These are phyloP conservation scores for Stereocaulon alpinum DNA, from an alignment of 495 filamentous ascomycete genomes.

Conservation along the genomic window DNA sequence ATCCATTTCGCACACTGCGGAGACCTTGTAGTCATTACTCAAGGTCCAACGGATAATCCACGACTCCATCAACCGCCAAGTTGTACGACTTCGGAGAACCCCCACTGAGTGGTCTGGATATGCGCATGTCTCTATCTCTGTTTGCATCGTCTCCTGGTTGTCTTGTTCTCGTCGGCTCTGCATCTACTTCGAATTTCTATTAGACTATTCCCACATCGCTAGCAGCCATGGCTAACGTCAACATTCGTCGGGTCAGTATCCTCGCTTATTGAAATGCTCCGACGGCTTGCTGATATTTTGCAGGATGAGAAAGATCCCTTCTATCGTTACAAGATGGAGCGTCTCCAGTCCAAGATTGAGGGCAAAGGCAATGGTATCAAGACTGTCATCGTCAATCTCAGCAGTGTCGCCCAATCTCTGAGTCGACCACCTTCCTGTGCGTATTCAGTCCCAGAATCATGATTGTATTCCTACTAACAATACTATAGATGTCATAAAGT, in stretches of 20 bases:
- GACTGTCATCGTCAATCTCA: conserved; percentile 91
- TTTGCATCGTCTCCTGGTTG: conserved; percentile 17
- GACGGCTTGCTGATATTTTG: conserved; percentile 13
- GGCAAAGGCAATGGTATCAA: conserved; percentile 98
- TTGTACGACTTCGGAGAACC: conserved; percentile 33
- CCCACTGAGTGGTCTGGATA: conserved; percentile 20
- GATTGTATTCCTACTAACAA: conserved; percentile 7
- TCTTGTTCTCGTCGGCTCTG: conserved; percentile 8
- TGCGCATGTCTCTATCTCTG: conserved; percentile 43
- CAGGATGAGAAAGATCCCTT: conserved; percentile 92
- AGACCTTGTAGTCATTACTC: conserved; percentile 79
- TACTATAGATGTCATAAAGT: conserved; percentile 78
- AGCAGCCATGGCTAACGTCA: conserved; percentile 79
- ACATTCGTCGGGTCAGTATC: conserved; percentile 66
- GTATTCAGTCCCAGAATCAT: conserved; percentile 14
- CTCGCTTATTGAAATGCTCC: neutral
- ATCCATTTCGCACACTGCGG: conserved; percentile 81
- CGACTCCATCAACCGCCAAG: conserved; percentile 23
- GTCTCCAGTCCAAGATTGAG: conserved; percentile 95
- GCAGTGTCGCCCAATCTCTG: conserved; percentile 86
- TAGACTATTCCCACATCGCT: conserved; percentile 24
- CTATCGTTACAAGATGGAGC: conserved; percentile 99
- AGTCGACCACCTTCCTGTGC: conserved; percentile 76
- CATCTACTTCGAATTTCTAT: conserved; percentile 9
- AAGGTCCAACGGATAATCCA: conserved; percentile 74